A percentile compares a stretch with the other conserved stretches of the same genome.
These are phyloP conservation scores for Spiromastix sp. DNA, from an alignment of 2,329 filamentous ascomycete species.

Conservation along the genomic window DNA sequence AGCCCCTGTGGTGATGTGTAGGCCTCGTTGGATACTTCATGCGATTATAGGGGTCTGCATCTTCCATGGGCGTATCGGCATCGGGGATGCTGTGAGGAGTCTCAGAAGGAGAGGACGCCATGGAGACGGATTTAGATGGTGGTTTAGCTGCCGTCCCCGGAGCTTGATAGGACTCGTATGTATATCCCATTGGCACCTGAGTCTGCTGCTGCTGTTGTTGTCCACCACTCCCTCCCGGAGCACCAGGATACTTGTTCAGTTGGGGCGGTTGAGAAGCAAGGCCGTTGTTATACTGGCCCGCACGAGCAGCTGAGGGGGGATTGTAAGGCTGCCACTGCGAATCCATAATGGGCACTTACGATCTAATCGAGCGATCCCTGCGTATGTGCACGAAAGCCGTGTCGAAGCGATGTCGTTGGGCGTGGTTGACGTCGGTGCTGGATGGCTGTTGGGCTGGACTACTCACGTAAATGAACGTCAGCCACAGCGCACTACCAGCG, in stretches of 20 bases:
- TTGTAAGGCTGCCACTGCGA: conserved; percentile 58
- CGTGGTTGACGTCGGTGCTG: too few relatives aligned
- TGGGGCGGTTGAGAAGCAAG: conserved; percentile 39
- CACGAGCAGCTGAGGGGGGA: conserved; percentile 49
- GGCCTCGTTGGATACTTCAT: conserved; percentile 78
- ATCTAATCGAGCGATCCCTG: background rate
- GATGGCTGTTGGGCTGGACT: too few relatives aligned
- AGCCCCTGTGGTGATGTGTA: conserved; percentile 60
- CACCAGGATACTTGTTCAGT: conserved; percentile 36
- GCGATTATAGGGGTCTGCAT: conserved; percentile 73
- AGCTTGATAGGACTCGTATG: conserved; percentile 57
- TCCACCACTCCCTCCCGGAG: conserved; percentile 4
- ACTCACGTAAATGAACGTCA: too few relatives aligned
- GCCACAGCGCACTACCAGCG: too few relatives aligned
- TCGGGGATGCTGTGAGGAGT: conserved; percentile 52
- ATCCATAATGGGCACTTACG: conserved; percentile 37
- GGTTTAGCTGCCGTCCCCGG: conserved; percentile 25
- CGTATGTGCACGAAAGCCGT: too few relatives aligned
- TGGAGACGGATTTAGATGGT: conserved; percentile 40
- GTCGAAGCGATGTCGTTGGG: too few relatives aligned
- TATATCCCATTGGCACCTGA: conserved; percentile 50
- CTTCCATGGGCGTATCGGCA: conserved; percentile 77
- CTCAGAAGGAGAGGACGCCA: conserved; percentile 48
- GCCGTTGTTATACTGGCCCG: conserved; percentile 54
- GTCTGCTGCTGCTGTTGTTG: conserved; percentile 29